Evolutionary conservation across 169 alveolate genomes (phyloP).

Genomic region (Cryptosporidium meleagridis): DNA sequence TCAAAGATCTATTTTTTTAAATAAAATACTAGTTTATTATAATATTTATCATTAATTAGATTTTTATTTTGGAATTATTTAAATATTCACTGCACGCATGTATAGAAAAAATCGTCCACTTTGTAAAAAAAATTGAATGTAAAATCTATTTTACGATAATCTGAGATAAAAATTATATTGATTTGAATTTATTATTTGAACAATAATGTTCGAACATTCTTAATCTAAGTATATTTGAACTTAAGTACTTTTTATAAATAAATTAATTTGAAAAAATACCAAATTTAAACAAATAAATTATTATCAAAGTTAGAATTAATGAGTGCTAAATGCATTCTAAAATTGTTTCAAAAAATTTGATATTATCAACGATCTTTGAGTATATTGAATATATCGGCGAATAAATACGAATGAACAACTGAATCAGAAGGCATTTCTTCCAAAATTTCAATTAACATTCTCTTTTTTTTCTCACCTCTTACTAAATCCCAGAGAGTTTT

Average conservation of each 20-base stretch:
- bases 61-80: too few relatives aligned
- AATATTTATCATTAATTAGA: neutral
- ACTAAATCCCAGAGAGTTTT: conserved; percentile 56
- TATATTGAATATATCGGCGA: conserved; percentile 1
- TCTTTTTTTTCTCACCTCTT: conserved; percentile 36
- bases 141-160: too few relatives aligned
- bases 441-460: conserved; percentile 36
- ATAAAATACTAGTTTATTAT: too few relatives aligned
- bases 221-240: too few relatives aligned
- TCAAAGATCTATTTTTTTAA: neutral
- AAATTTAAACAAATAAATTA: too few relatives aligned
- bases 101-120: neutral
- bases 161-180: neutral
- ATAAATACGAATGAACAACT: conserved; percentile 26
- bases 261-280: neutral
- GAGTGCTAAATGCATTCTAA: neutral
- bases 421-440: conserved; percentile 39
- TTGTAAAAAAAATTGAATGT: too few relatives aligned
- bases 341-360: neutral
- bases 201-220: too few relatives aligned
- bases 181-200: too few relatives aligned
- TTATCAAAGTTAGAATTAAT: too few relatives aligned
- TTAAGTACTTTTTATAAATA: too few relatives aligned
- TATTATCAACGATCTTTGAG: neutral
- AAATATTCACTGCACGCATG: neutral